These are phyloP conservation scores for Ophiosphaerella herpotricha DNA, from an alignment of 2,329 filamentous ascomycete genomes.

Conservation along the genomic window DNA sequence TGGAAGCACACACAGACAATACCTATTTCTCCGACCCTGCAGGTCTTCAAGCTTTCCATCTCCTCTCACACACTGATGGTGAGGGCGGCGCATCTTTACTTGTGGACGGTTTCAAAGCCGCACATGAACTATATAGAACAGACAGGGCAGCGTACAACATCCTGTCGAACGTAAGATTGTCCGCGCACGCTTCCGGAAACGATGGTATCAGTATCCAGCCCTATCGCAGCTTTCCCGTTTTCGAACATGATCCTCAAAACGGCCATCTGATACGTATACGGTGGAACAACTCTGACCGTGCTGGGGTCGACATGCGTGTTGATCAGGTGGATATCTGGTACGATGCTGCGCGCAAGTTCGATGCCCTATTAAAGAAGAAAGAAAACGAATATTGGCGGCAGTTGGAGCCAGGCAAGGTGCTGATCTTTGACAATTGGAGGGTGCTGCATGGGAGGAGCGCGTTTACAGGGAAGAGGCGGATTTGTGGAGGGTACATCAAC, in stretches of 20 bases:
- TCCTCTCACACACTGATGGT: conserved; percentile 76
- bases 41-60: conserved; percentile 89
- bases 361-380: conserved; percentile 67
- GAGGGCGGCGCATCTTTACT: conserved; percentile 78
- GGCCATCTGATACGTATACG: conserved; percentile 66
- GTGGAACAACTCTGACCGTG: conserved; percentile 94
- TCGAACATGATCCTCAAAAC: conserved; percentile 61
- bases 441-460: conserved; percentile 83
- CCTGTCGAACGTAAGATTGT: conserved; percentile 63
- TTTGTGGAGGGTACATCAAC: conserved; percentile 79
- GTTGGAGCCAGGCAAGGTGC: conserved; percentile 73
- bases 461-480: conserved; percentile 82
- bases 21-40: conserved; percentile 95
- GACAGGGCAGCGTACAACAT: conserved; percentile 61
- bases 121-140: conserved; percentile 60
- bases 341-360: conserved; percentile 74
- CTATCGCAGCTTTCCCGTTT: conserved; percentile 69
- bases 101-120: conserved; percentile 83
- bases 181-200: conserved; percentile 87
- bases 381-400: conserved; percentile 79
- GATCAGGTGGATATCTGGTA: conserved; percentile 71
- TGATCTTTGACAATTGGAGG: conserved; percentile 98
- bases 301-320: conserved; percentile 64
- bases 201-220: conserved; percentile 80
- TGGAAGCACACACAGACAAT: conserved; percentile 88